These are phyloP conservation scores for Xylaria flabelliformis DNA, from an alignment of 495 filamentous ascomycete genomes.

Conservation along the genomic window DNA sequence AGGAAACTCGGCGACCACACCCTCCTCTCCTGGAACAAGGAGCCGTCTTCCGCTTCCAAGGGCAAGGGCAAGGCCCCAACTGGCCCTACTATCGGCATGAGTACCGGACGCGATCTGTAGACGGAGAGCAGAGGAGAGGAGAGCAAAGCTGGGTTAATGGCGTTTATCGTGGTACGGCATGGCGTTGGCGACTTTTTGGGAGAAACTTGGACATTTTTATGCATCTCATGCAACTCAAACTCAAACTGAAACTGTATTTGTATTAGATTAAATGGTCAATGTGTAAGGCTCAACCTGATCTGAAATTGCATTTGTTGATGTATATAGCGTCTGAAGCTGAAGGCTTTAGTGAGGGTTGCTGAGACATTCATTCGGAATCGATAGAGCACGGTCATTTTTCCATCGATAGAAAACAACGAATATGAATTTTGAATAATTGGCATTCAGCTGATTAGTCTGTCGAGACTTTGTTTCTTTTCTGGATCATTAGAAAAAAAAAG, in stretches of 20 bases:
- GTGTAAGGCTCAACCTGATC: neutral
- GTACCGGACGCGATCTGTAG: conserved; percentile 39
- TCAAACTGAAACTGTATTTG: conserved; percentile 19
- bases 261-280: conserved; percentile 26
- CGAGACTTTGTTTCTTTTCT: neutral
- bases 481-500: neutral
- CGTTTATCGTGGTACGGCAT: conserved; percentile 22
- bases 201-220: neutral
- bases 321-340: no score
- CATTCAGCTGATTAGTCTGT: neutral
- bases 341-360: neutral
- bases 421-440: neutral
- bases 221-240: conserved; percentile 6
- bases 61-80: conserved; percentile 42
- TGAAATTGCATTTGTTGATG: neutral
- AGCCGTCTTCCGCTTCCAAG: conserved; percentile 61
- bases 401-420: neutral
- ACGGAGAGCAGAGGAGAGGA: conserved; percentile 17
- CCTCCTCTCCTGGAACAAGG: conserved; percentile 96
- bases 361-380: neutral
- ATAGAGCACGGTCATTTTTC: neutral
- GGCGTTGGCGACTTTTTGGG: conserved; percentile 20
- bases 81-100: conserved; percentile 41
- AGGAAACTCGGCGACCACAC: conserved; percentile 98
- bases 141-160: conserved; percentile 11